Evolutionary conservation across 1,284 basidiomycete species (phyloP), one percentile per base, ranked within the genome.

Genomic region (Rhodotorula sp.): DNA sequence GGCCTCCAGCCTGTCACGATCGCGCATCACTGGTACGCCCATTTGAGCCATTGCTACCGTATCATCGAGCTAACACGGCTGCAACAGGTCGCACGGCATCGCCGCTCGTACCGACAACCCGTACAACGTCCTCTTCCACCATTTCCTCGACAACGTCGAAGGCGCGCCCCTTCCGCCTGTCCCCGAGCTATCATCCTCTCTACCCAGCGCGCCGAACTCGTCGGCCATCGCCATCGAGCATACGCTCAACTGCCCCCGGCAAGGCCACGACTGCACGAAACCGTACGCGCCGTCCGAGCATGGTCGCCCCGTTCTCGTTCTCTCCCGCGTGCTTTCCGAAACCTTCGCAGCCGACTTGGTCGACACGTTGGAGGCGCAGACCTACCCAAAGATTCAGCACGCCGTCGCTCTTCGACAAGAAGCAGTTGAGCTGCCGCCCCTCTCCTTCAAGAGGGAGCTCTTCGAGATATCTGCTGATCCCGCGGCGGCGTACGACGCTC

Each of bases 221-320:
- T 69, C 67, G 22, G 24, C 26, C 2, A 64, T 69, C 51, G 62
- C 59, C 18, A n/a, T 72, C 50, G 67, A 64, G 22, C 53, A 68
- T 50, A 59, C 70, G 22, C 64, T 67, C 56, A 72, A 75, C 48
- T 75, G 73, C 40, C 73, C 73, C n/a, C 65, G 68, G 2, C 73
- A 75, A n/a, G n/a, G 37, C 3, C 64, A 75, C 64, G 67, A 70
- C 34, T 75, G 73, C 64, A 55, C 30, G 2, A 13, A 34, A 1
- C 50, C 52, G 18, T 68, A 57, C 46, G 31, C 48, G 9, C n/a
- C 46, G 6, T 61, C 62, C 20, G 61, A 67, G 18, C 65, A 64
- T 44, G 70, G 67, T 31, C 60, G 58, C 24, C 65, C 65, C 10
- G 70, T 69, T 47, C 13, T 59, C 20, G 46, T 67, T 8, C 46